Conservation (phyloP, 257 asterid species). For the Nicotiana noctiflora region DNA sequence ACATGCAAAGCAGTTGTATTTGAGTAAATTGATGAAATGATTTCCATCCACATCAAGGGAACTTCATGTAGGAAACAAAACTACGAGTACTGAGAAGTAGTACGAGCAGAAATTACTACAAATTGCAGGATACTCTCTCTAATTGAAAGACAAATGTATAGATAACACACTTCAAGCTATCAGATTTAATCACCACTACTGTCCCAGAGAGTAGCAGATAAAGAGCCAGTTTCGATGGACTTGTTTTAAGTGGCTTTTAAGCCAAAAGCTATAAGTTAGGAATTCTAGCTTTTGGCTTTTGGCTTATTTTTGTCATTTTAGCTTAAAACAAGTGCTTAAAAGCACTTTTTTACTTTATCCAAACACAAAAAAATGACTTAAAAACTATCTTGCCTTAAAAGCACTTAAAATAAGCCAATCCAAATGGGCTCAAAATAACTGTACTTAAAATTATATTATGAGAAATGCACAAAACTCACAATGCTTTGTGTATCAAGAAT, state of each 20-base stretch:
- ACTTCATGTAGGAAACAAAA: not conserved
- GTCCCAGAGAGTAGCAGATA: not conserved
- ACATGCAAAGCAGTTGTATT: conserved; percentile 15
- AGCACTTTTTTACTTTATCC: too few species aligned
- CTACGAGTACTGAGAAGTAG: not conserved
- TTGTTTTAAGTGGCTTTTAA: too few species aligned
- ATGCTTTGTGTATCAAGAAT: not conserved
- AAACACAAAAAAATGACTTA: too few species aligned
- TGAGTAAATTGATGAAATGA: not conserved
- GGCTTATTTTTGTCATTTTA: too few species aligned
- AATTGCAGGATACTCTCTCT: not conserved
- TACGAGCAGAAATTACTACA: not conserved
- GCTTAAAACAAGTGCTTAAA: too few species aligned
- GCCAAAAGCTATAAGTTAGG: too few species aligned
- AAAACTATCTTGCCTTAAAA: too few species aligned
- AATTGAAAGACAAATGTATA: not conserved
- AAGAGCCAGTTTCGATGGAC: too few species aligned
- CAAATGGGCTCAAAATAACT: too few species aligned
- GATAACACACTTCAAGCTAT: not conserved
- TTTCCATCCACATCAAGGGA: not conserved
- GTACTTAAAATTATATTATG: not conserved
- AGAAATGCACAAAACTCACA: not conserved
- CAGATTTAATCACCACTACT: not conserved
- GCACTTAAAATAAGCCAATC: too few species aligned
- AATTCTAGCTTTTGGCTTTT: too few species aligned